Base-by-base conservation (phyloP, 371 early-diverging fungal species). In the Entomophthora muscae region DNA sequence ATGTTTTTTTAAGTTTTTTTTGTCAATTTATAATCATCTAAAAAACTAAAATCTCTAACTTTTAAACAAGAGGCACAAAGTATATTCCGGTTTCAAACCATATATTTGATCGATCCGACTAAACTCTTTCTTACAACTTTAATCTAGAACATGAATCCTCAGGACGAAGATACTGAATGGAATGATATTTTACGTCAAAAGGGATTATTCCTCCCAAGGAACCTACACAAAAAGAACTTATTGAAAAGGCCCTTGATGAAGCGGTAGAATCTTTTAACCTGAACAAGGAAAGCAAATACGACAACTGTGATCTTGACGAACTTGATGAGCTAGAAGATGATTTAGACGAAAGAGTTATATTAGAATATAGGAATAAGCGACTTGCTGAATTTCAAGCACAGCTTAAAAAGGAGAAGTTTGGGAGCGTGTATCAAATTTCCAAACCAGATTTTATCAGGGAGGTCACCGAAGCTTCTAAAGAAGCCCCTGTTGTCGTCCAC, bases 181-280 rank as follows among this genome's bases (percentile, higher is more conserved):
- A 93, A 96, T 74, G 95, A 95, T 70, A 88, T 93, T 64, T 79
- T 96, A 59, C 86, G 95, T 57, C 87, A 82, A 23, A 84, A 85
- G 64, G 95, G 94, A 94, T 94, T 69, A 74, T 94, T 53, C 91
- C 91, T 10, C 80, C 83, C 55, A 91, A 88, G 69, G 72, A 80
- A 63, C 69, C 82, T 51, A 81, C 76, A 28, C 86, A 89, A 66
- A 81, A 83, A 51, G 84, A 89, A 66, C 76, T 93, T 31, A 75
- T 80, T 2, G 87, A 88, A 67, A 74, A 80, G 65, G 78, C 85
- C 67, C 70, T 77, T 51, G 87, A 81, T 64, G 75, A 81, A 66
- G 72, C 83, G 5, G 90, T 89, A n/a, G 84, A 89, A 64, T 81
- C 76, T 42, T 75, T 85, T 24, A 74, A 71, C 54, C 81, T 79